Percentiles rank a stretch among this genome's conserved stretches.
Evolutionary conservation across 1,284 basidiomycete species (phyloP).

Genomic region (Ceratobasidium sp.): DNA sequence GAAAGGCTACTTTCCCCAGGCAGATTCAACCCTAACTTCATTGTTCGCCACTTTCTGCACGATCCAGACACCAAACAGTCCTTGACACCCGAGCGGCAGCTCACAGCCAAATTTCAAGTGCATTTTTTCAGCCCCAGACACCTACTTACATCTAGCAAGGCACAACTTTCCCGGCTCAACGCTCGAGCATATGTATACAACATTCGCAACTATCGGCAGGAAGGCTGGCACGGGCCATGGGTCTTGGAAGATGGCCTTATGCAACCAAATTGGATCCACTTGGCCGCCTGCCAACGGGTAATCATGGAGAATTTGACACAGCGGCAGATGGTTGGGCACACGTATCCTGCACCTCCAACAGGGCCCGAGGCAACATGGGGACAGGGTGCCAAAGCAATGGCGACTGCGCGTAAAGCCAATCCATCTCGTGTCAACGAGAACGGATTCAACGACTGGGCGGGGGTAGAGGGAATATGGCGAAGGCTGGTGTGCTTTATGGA

Average conservation of each 20-base stretch:
- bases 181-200: conserved; percentile 41
- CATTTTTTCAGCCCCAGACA: conserved; percentile 8
- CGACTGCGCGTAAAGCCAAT: conserved; percentile 14
- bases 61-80: conserved; percentile 6
- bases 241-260: not conserved
- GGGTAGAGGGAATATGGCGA: conserved; percentile 41
- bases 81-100: not conserved
- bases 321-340: not conserved
- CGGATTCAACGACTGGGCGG: conserved; percentile 40
- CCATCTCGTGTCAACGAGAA: conserved; percentile 25
- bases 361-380: conserved; percentile 22
- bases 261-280: conserved; percentile 38
- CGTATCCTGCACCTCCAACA: conserved; percentile 10
- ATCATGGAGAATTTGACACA: conserved; percentile 26
- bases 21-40: conserved; percentile 7
- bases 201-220: conserved; percentile 37
- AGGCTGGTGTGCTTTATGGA: conserved; percentile 42
- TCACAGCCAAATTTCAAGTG: conserved; percentile 22
- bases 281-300: conserved; percentile 38
- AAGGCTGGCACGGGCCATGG: conserved; percentile 36
- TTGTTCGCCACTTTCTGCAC: conserved; percentile 21
- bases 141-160: not conserved
- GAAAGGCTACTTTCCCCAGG: conserved; percentile 24
- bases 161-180: conserved; percentile 19
- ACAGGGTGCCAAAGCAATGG: not conserved